Evolutionary conservation across 768 basidiomycete species (phyloP).

Genomic region (Galerina marginata): DNA sequence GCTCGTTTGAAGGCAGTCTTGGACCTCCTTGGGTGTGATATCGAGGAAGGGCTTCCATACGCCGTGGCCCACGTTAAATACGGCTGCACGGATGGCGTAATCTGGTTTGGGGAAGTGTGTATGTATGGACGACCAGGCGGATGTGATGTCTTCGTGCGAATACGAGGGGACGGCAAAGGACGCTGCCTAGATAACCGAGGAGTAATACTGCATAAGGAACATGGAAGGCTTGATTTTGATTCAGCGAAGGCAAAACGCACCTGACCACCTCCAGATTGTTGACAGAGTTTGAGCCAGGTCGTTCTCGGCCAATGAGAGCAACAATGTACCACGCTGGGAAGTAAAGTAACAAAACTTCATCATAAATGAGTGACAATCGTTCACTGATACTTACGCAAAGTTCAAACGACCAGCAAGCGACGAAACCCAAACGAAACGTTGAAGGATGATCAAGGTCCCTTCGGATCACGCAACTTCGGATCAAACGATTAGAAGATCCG

Average conservation of each 20-base stretch:
- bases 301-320: slow-evolving; percentile 59
- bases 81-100: slow-evolving; percentile 59
- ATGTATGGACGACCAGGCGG: slow-evolving; percentile 54
- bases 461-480: no score
- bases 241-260: slow-evolving; percentile 36
- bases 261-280: slow-evolving; percentile 62
- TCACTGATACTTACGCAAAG: no score
- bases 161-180: slow-evolving; percentile 61
- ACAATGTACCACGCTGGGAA: slow-evolving; percentile 50
- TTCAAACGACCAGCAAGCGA: no score
- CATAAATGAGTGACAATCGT: no score
- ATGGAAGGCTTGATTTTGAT: not conserved
- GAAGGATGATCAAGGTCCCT: no score
- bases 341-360: no score
- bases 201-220: not conserved
- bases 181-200: slow-evolving; percentile 46
- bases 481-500: no score
- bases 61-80: slow-evolving; percentile 66
- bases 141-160: slow-evolving; percentile 53
- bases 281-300: slow-evolving; percentile 48
- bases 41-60: slow-evolving; percentile 74
- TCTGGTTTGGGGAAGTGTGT: slow-evolving; percentile 50
- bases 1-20: slow-evolving; percentile 55
- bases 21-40: slow-evolving; percentile 61
- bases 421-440: no score